phyloP scores from a whole-genome alignment of 2,329 filamentous ascomycete genomes.

The Pseudohalonectria lignicola region DNA sequence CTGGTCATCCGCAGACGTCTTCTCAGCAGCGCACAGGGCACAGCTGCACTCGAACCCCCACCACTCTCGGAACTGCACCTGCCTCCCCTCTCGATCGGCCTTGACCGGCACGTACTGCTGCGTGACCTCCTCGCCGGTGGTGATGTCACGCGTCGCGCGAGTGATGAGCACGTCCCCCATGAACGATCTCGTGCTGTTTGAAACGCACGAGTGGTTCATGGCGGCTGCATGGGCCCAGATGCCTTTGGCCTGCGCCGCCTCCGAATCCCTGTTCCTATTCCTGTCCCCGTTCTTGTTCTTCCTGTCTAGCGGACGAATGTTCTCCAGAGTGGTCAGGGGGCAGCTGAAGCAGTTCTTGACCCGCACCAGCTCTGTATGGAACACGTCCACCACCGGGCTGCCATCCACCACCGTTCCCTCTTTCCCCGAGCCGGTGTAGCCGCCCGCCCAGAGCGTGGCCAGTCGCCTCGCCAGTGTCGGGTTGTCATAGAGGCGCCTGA shows the following conservation, averaged over 20 bases:
- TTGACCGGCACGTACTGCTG: slow-evolving; percentile 25
- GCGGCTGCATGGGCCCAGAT: slow-evolving; percentile 17
- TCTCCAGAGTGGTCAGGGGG: slow-evolving; percentile 18
- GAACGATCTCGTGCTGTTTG: slow-evolving; percentile 18
- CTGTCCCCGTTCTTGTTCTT: too few species aligned
- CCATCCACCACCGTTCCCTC: slow-evolving; percentile 23
- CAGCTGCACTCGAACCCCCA: slow-evolving; percentile 31
- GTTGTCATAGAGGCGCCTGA: slow-evolving; percentile 26
- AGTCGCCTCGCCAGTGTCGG: slow-evolving; percentile 14
- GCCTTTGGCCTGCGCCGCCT: slow-evolving; percentile 12
- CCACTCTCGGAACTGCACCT: slow-evolving; percentile 13
- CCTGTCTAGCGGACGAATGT: slow-evolving; percentile 9
- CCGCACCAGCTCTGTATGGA: slow-evolving; percentile 26
- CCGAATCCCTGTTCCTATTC: too few species aligned
- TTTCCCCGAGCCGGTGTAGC: slow-evolving; percentile 10
- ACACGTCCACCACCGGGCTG: slow-evolving; percentile 23
- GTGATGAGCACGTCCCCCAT: slow-evolving; percentile 18
- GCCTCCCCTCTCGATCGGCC: slow-evolving; percentile 14
- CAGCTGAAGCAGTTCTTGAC: slow-evolving; percentile 27
- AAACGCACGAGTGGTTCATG: slow-evolving; percentile 19
- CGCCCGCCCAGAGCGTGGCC: slow-evolving; percentile 20
- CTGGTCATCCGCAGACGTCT: neutral
- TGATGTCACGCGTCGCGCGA: slow-evolving; percentile 24
- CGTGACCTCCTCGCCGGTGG: slow-evolving; percentile 23
- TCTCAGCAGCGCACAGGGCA: slow-evolving; percentile 17